These are phyloP conservation scores for Xylaria sp. DNA, from an alignment of 2,329 filamentous ascomycete genomes.

Conservation along the genomic window DNA sequence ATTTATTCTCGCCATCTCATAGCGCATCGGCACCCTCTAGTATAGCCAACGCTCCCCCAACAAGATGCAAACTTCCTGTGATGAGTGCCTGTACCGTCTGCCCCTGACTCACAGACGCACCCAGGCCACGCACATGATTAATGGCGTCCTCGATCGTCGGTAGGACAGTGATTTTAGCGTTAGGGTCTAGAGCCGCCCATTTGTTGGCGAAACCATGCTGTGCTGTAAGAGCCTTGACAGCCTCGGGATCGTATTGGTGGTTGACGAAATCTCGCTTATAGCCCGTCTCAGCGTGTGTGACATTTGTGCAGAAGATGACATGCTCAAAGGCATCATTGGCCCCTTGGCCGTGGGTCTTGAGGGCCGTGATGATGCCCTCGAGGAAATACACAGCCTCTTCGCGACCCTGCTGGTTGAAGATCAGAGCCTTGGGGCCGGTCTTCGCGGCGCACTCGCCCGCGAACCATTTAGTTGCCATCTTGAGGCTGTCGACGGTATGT, in stretches of 20 bases:
- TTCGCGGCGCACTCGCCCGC: conserved; percentile 51
- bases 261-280: conserved; percentile 66
- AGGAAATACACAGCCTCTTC: conserved; percentile 60
- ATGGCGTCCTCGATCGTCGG: conserved; percentile 63
- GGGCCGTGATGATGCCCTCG: conserved; percentile 49
- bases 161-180: conserved; percentile 52
- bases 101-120: conserved; percentile 38
- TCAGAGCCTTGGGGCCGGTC: conserved; percentile 56
- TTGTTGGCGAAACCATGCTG: conserved; percentile 59
- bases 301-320: conserved; percentile 84
- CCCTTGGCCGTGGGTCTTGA: conserved; percentile 40
- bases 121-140: conserved; percentile 49
- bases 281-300: conserved; percentile 56
- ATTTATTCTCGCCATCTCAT: conserved; percentile 28
- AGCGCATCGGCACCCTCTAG: conserved; percentile 54
- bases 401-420: conserved; percentile 86
- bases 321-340: conserved; percentile 63
- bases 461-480: conserved; percentile 84
- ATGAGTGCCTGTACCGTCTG: conserved; percentile 56
- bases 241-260: conserved; percentile 56
- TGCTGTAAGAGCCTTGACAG: conserved; percentile 57
- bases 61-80: conserved; percentile 68
- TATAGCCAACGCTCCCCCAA: conserved; percentile 60
- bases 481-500: conserved; percentile 89
- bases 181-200: conserved; percentile 55